phyloP scores from a whole-genome alignment of 108 stramenopile genomes.

The Nannochloropsis oceanica region DNA sequence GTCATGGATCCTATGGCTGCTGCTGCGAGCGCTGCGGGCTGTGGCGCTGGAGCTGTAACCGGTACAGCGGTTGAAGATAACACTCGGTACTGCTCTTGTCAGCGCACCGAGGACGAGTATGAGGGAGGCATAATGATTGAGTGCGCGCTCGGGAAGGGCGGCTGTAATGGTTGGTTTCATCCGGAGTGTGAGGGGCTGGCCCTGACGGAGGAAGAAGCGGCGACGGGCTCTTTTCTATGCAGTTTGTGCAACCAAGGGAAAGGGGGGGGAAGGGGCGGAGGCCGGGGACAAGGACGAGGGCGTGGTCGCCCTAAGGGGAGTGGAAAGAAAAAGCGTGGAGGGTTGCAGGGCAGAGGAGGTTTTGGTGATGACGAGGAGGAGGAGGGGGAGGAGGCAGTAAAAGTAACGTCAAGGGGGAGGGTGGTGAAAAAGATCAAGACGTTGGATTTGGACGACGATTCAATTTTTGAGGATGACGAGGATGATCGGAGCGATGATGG shows the following conservation, averaged over 20 bases:
- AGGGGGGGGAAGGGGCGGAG: not conserved
- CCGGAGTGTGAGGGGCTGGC: slow-evolving; percentile 26
- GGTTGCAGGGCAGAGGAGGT: not conserved
- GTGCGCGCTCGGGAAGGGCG: slow-evolving; percentile 27
- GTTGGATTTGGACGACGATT: not conserved
- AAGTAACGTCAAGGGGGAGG: not conserved
- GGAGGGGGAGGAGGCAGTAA: not conserved
- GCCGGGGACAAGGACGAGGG: not conserved
- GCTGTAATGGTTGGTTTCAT: slow-evolving; percentile 31
- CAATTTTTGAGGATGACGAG: not conserved
- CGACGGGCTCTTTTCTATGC: not conserved
- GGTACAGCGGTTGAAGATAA: not conserved
- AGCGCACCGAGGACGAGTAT: not conserved
- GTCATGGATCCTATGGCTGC: not conserved
- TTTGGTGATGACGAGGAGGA: not conserved
- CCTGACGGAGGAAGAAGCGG: slow-evolving; percentile 15
- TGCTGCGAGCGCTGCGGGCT: too few species aligned
- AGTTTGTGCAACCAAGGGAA: not conserved
- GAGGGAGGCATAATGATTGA: slow-evolving; percentile 28
- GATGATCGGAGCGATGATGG: not conserved
- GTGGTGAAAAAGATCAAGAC: not conserved
- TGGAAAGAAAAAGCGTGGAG: not conserved
- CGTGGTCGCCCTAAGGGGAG: not conserved
- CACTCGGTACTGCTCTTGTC: not conserved
- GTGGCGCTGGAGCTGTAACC: too few species aligned